Conservation (phyloP, 768 basidiomycete genomes). For the Suillus alpinus region DNA sequence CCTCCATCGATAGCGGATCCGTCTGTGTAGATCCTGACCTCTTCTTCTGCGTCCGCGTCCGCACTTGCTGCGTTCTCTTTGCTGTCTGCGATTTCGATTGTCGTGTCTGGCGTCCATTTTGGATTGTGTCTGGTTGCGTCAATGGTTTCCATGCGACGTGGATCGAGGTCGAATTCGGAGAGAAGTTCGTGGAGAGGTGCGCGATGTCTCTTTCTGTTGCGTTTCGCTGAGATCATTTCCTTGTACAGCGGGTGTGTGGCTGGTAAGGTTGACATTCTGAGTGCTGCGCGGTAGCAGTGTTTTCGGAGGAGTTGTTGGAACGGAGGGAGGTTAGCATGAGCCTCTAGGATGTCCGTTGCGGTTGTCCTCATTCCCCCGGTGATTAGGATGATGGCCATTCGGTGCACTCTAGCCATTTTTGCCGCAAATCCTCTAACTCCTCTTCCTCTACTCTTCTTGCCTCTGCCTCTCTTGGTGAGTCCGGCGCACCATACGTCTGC, state of each 20-base stretch:
- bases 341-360: constrained; percentile 15
- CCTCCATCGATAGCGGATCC: constrained; percentile 4
- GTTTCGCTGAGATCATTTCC: too few relatives aligned
- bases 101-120: constrained; percentile 8
- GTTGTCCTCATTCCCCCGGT: constrained; percentile 14
- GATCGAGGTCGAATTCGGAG: constrained; percentile 1
- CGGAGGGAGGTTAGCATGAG: constrained; percentile 19
- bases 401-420: neutral
- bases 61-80: neutral
- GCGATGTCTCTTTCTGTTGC: neutral
- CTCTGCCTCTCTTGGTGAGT: neutral
- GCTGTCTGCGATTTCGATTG: neutral
- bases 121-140: constrained; percentile 6
- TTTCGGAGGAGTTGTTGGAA: constrained; percentile 7
- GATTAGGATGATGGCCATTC: constrained; percentile 7
- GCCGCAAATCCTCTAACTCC: neutral
- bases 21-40: constrained; percentile 16
- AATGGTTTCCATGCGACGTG: constrained; percentile 16
- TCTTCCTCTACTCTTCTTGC: neutral
- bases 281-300: neutral
- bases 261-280: too few relatives aligned
- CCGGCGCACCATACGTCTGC: constrained; percentile 11
- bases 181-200: neutral
- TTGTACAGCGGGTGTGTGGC: too few relatives aligned
- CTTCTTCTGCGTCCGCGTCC: neutral